Evolutionary conservation across 1,284 basidiomycete genomes (phyloP).

Genomic region (Irpex sp.): DNA sequence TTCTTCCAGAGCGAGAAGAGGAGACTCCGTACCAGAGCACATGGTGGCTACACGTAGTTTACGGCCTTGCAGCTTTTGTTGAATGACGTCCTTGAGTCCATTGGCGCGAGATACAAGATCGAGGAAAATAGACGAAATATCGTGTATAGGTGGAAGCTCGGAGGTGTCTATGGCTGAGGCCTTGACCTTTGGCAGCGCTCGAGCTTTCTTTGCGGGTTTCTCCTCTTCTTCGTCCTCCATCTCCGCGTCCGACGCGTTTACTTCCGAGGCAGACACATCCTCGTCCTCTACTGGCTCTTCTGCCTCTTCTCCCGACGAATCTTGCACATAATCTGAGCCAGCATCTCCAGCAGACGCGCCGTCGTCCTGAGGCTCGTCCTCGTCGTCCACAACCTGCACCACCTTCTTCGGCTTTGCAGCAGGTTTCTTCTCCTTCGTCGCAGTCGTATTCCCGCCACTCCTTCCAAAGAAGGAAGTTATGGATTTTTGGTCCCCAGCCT

Average conservation of each 20-base stretch:
- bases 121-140: constrained; percentile 81
- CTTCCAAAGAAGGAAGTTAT: constrained; percentile 52
- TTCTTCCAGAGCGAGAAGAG: constrained; percentile 84
- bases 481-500: constrained; percentile 42
- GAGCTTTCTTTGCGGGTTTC: constrained; percentile 2
- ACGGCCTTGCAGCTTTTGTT: constrained; percentile 68
- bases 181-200: constrained; percentile 16
- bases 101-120: constrained; percentile 79
- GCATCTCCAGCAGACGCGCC: constrained; percentile 14
- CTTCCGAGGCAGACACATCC: constrained; percentile 19
- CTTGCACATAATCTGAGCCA: constrained; percentile 16
- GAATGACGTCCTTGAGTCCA: constrained; percentile 62
- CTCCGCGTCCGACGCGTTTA: constrained; percentile 11
- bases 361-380: constrained; percentile 26
- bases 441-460: constrained; percentile 22
- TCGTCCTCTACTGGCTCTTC: constrained; percentile 18
- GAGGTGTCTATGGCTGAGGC: constrained; percentile 44
- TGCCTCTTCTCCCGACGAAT: constrained; percentile 17
- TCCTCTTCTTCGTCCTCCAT: constrained; percentile 11
- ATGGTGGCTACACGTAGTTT: constrained; percentile 93
- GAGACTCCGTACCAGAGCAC: constrained; percentile 97
- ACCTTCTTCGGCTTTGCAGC: constrained; percentile 14
- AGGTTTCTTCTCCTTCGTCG: constrained; percentile 12
- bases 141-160: constrained; percentile 76
- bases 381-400: constrained; percentile 16